Conservation (phyloP, 2,329 filamentous ascomycete genomes). For the Xylaria sp. region DNA sequence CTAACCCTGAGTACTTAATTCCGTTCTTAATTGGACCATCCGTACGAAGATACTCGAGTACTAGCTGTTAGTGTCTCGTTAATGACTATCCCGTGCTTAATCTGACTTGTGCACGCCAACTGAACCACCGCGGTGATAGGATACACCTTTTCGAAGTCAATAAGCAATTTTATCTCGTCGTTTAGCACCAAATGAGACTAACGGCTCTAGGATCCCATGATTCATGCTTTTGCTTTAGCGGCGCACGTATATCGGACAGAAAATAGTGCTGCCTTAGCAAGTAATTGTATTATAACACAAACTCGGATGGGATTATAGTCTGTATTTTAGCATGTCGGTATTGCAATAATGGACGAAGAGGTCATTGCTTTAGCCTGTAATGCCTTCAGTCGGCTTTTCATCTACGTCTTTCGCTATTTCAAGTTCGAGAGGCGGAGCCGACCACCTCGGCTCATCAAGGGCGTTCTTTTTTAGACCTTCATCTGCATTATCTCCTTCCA, state of each 20-base stretch:
- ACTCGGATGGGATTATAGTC: neutral
- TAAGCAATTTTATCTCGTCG: neutral
- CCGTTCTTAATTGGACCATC: neutral
- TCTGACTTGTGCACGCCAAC: neutral
- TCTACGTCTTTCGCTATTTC: slow-evolving; percentile 7
- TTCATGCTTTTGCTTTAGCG: neutral
- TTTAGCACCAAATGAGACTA: neutral
- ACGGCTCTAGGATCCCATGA: neutral
- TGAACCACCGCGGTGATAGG: neutral
- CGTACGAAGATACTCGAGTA: neutral
- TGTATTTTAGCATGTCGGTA: neutral
- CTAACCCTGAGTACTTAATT: neutral
- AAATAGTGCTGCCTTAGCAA: neutral
- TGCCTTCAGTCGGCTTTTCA: slow-evolving; percentile 2
- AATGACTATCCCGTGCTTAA: neutral
- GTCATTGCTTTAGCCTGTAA: slow-evolving; percentile 7
- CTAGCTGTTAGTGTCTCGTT: neutral
- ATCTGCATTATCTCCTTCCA: slow-evolving; percentile 40
- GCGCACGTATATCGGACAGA: neutral
- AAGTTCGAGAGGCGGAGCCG: slow-evolving; percentile 36
- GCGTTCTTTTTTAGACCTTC: slow-evolving; percentile 39
- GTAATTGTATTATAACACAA: neutral
- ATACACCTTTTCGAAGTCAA: neutral
- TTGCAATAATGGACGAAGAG: neutral
- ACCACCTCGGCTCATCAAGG: slow-evolving; percentile 39